These are phyloP conservation scores for Thielaviopsis musarum DNA, from an alignment of 2,329 filamentous ascomycete species.

Conservation along the genomic window DNA sequence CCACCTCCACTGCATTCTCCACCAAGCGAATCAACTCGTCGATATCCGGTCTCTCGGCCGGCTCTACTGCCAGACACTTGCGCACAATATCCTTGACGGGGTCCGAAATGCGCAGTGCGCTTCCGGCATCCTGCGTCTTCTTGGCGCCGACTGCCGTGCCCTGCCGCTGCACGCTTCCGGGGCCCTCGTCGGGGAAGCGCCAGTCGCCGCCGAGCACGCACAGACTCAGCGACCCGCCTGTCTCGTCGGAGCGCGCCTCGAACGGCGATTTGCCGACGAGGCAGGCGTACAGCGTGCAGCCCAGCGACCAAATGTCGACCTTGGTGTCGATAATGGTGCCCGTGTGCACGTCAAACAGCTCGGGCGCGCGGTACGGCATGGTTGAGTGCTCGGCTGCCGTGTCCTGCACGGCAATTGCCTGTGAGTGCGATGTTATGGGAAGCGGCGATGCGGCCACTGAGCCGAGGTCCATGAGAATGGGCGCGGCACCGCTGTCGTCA, in stretches of 20 bases:
- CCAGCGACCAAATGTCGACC: constrained; percentile 93
- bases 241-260: constrained; percentile 89
- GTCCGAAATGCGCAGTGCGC: constrained; percentile 45
- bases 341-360: constrained; percentile 95
- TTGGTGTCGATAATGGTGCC: constrained; percentile 86
- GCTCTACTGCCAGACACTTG: constrained; percentile 73
- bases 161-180: constrained; percentile 33
- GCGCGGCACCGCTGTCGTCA: constrained; percentile 68
- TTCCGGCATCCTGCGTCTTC: neutral
- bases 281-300: constrained; percentile 95
- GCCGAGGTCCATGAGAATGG: constrained; percentile 94
- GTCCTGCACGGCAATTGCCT: constrained; percentile 86
- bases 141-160: constrained; percentile 15
- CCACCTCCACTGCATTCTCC: constrained; percentile 49
- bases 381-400: constrained; percentile 90
- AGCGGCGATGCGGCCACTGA: constrained; percentile 78
- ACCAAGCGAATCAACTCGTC: constrained; percentile 67
- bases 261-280: constrained; percentile 94
- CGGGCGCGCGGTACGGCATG: constrained; percentile 95
- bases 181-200: constrained; percentile 83
- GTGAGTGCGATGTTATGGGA: constrained; percentile 73
- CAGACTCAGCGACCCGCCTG: constrained; percentile 79
- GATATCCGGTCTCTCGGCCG: constrained; percentile 72
- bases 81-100: constrained; percentile 75
- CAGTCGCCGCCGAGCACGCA: constrained; percentile 90